These are phyloP conservation scores for Bromus sterilis DNA, from an alignment of 176 grass and related monocot species.

Conservation along the genomic window DNA sequence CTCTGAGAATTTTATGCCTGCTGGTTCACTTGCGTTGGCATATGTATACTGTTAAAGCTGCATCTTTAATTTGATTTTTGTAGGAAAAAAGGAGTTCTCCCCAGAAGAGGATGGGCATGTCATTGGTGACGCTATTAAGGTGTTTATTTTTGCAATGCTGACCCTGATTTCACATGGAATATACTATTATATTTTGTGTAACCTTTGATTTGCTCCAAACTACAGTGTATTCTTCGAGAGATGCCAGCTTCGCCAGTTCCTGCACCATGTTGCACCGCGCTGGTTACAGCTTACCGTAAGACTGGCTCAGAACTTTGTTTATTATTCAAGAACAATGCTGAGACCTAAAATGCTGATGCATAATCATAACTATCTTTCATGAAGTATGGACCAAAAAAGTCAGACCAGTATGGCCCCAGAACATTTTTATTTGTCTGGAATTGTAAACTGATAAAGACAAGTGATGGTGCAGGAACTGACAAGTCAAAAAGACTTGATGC, in stretches of 20 bases:
- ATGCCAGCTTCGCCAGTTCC: conserved; percentile 84
- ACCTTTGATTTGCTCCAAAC: conserved; percentile 25
- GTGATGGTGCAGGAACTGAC: conserved; percentile 59
- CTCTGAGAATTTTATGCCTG: background rate
- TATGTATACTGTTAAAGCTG: conserved; percentile 6
- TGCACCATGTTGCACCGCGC: conserved; percentile 73
- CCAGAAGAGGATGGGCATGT: conserved; percentile 96
- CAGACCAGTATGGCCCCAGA: background rate
- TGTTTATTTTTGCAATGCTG: conserved; percentile 35
- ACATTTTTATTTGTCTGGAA: conserved; percentile 15
- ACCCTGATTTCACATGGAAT: background rate
- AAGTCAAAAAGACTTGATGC: conserved; percentile 57
- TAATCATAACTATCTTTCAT: conserved; percentile 7
- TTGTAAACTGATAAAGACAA: conserved; percentile 26
- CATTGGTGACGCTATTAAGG: conserved; percentile 98
- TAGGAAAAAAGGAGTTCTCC: conserved; percentile 87
- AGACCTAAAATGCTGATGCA: background rate
- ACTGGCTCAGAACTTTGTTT: conserved; percentile 18
- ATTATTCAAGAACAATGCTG: conserved; percentile 8
- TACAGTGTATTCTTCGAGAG: conserved; percentile 87
- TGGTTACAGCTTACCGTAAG: conserved; percentile 89
- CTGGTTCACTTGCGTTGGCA: conserved; percentile 1
- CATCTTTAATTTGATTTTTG: conserved; percentile 33
- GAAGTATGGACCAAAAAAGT: conserved; percentile 14
- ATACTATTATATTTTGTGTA: conserved; percentile 7